Base-by-base conservation (phyloP, 768 basidiomycete species). In the Tricholoma sp. region DNA sequence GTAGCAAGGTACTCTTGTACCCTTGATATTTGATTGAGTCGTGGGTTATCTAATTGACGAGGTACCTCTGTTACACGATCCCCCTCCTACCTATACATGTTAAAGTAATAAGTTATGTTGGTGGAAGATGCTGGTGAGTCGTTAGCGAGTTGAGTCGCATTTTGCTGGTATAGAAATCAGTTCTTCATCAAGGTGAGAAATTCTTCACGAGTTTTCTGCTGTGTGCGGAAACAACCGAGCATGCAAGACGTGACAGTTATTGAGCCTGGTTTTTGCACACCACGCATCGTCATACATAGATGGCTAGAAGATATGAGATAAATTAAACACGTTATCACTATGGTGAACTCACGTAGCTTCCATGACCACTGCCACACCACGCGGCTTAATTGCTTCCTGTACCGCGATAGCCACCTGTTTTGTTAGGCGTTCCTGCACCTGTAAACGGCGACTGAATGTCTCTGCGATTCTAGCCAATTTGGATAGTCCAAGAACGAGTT, bases 281-380 rank as follows among this genome's bases (percentile, higher is more conserved):
- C 97, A 60, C 97, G 89, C 96, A 98, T 98, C 3, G 96, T 94
- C 97, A 99, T 99, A 69, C 96, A 98, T 72, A 98, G 82, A 73
- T 98, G 96, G 21, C 93, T 95, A 66, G 34, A 47, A 37, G 27
- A 53, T 46, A 60, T 47, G 34, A 58, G 35, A 51, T 55, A 55
- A 41, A 34, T 31, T 53, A 61, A 39, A 57, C 51, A 41, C n/a
- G 35, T 50, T 52, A 55, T 47, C 22, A 52, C 41, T 14, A 21
- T 43, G 29, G 50, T 54, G 35, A 6, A 79, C 92, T 69, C 71
- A 93, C 91, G 87, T 89, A 62, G 93, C 92, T 73, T 99, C 96
- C 90, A 99, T 98, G 50, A 99, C 97, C 61, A 99, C 97, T 7
- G 97, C 97, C 37, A 99, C 97, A 46, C 97, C 97, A 65, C 92